These are phyloP conservation scores for Corymbia calophylla DNA, from an alignment of 441 rosid genomes.

Conservation along the genomic window DNA sequence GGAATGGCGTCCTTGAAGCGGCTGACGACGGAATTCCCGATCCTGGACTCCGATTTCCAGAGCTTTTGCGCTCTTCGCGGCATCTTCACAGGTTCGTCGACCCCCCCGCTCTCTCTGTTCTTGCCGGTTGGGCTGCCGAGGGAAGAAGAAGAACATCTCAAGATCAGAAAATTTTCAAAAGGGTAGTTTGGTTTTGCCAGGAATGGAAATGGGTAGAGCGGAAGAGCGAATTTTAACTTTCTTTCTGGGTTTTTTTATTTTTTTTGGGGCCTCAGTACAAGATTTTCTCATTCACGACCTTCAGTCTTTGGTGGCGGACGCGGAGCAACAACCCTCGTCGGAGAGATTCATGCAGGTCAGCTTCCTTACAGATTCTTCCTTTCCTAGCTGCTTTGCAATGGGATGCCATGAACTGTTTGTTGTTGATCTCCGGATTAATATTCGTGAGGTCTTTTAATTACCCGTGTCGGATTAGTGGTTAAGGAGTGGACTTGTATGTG, in stretches of 20 bases:
- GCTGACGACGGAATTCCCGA: constrained; percentile 34
- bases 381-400: background rate
- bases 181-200: background rate
- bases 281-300: constrained; percentile 56
- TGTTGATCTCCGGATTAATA: background rate
- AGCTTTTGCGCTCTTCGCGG: constrained; percentile 47
- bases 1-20: constrained; percentile 52
- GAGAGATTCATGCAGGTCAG: constrained; percentile 45
- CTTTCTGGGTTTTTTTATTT: background rate
- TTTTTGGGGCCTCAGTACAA: constrained; percentile 26
- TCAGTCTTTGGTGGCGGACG: constrained; percentile 30
- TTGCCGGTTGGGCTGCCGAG: background rate
- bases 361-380: background rate
- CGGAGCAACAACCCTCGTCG: constrained; percentile 22
- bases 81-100: constrained; percentile 33
- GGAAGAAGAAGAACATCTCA: background rate
- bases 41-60: constrained; percentile 42
- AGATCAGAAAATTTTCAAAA: background rate
- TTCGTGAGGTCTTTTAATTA: background rate
- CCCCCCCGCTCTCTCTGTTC: background rate
- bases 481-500: background rate
- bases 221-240: background rate
- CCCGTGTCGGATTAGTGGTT: background rate
- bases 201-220: background rate
- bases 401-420: background rate